Evolutionary conservation across 2,329 filamentous ascomycete species (phyloP), one percentile per base, ranked within the genome.

Genomic region (Arthrobotrys iridis): DNA sequence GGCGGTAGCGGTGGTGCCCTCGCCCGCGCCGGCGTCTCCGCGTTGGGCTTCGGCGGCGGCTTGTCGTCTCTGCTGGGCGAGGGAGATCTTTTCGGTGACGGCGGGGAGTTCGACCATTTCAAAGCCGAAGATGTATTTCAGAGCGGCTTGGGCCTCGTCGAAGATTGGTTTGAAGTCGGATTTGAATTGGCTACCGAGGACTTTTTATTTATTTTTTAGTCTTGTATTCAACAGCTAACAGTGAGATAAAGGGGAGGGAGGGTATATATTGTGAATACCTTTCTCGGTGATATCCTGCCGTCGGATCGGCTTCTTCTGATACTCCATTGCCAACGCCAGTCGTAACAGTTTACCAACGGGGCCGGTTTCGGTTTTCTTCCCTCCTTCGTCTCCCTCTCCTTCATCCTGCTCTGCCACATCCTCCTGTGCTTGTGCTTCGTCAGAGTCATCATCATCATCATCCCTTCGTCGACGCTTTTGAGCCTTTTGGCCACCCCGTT

Each of bases 91-190:
- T 58, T 70, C 64, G n/a, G 72, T 76, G 15, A 87, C 88, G 0
- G 87, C 85, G 0, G 95, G 93, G 57, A 98, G 85, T 82, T 97
- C 93, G 2, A 88, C 86, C 85, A 99, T 87, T 81, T 93, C 87
- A 93, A 98, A 97, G n/a, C 95, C 95, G 82, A 97, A 98, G 0
- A 89, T 86, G 1, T 84, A 83, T 52, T 86, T 85, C 37, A 99
- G 84, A 78, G 91, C 87, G 33, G 84, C 82, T 81, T 99, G 94
- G 43, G 94, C 92, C 41, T 87, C 84, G 0, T 87, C 87, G 80
- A 97, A 97, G 2, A 97, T 88, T 10, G 83, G 82, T 80, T 89
- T 93, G 81, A 97, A 98, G 35, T 76, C 65, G 50, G 88, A 86
- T 4, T 88, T 84, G 6, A 89, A 87, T 48, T 89, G 86, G 15